Base-by-base conservation (phyloP, 805 yeast species). In the Alloascoidea hylecoeti region DNA sequence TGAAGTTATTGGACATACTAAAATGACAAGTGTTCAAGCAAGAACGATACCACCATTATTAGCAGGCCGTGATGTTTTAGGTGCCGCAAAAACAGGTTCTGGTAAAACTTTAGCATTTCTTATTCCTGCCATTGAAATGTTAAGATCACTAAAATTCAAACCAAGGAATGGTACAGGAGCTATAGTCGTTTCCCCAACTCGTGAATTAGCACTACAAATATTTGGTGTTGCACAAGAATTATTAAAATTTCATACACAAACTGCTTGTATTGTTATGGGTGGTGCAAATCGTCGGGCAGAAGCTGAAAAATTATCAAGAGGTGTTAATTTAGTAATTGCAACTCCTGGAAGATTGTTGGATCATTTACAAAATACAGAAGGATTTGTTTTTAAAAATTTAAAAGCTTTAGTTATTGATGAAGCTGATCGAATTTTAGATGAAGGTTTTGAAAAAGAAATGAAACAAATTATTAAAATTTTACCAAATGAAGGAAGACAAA, bases 21-120 rank as follows among this genome's bases (percentile, higher is more conserved):
- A 64, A 38, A 84, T 92, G 96, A 94, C 99, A 1, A 75, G 78
- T 45, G 97, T 92, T 5, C 99, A 92, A 61, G 79, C 94, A 17
- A 76, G 89, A 60, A 86, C 98, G 9, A 92, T 92, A 40, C 97
- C 98, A 4, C 97, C 98, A 6, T 66, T 92, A 44, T 62, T 94
- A 45, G 96, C 97, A 1, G 98, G 98, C 34, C 75, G 89, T 49
- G 99, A 92, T 60, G 97, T 94, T 15, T 68, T 92, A 39, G 99
- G 98, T 47, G 98, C 98, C n/a, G 99, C 99, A 41, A 89, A 88
- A 63, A 92, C 99, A 2, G 99, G 99, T 39, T 86, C 96, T 1
- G 99, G 99, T 56, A 92, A 92, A 64, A 92, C 99, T 0, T 64
- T 94, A 43, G 97, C 99, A 5, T 92, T 92, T 50, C 65, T 92